Base-by-base conservation (phyloP, 176 grass and related monocot species). In the Lolium perenne region DNA sequence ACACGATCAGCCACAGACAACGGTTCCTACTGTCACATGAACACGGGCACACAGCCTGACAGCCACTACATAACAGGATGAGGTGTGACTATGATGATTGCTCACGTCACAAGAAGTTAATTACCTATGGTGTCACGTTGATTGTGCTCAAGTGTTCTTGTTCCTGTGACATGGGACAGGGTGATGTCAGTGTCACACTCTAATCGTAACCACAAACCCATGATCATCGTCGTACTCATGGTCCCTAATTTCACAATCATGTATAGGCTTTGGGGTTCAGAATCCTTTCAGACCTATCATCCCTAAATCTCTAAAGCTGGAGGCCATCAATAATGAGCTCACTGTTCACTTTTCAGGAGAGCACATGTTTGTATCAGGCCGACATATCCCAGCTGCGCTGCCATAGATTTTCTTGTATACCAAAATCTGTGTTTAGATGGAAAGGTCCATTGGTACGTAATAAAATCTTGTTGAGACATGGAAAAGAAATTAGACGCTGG, bases 311-410 rank as follows among this genome's bases (percentile, higher is more conserved):
- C 20, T 35, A 23, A 47, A 46, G 38, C 38, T 47, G 22, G 45
- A 38, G 23, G 32, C 40, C 7, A 23, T 49, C 17, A 22, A 38
- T 59, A 35, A 49, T 29, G 45, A 20, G 32, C 18, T 16, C 26
- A 38, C 1, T 66, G 26, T 32, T 35, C 26, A 16, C 14, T 17
- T 65, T 66, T 66, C 26, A 66, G 26, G 29, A 66, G 26, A 17
- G 63, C 88, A 76, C 77, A 50, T 76, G 69, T 48, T 20, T 40
- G 38, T 76, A 61, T 11, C 70, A 85, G 59, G 51, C 46, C 49
- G 38, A 81, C 87, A 50, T 18, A n/a, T 83, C 72, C 47, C 38
- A 79, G 23, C 51, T 15, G 62, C 32, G 22, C 26, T 13, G 9
- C 45, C 60, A 63, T 9, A 21, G 3, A 69, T 54, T 15, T 69